Percentiles rank a stretch among this genome's conserved stretches.
phyloP scores from a whole-genome alignment of 1,139 yeast genomes.

The Hansenula anomala region DNA sequence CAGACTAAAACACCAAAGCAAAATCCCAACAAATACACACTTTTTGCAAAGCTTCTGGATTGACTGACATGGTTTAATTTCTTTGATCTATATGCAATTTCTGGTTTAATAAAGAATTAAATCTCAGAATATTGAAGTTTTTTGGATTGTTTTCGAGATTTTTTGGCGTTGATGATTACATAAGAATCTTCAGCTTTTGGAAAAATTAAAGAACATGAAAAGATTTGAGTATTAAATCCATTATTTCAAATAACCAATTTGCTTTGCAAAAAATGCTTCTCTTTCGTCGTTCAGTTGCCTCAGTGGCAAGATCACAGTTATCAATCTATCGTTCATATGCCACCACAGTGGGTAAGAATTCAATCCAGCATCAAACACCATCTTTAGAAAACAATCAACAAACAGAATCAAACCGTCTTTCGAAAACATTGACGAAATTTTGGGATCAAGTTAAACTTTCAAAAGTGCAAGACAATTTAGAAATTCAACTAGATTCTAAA shows the following conservation, averaged over 20 bases:
- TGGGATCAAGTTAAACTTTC: slow-evolving; percentile 75
- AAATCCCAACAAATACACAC: background rate
- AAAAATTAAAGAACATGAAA: no score
- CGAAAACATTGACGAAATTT: slow-evolving; percentile 69
- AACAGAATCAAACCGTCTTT: slow-evolving; percentile 66
- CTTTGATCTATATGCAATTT: no score
- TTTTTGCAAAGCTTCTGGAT: slow-evolving; percentile 46
- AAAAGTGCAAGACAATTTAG: slow-evolving; percentile 23
- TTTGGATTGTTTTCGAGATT: no score
- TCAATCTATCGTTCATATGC: slow-evolving; percentile 6
- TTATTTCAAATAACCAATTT: no score
- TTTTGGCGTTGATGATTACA: no score
- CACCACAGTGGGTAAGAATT: slow-evolving; percentile 30
- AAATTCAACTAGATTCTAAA: slow-evolving; percentile 65
- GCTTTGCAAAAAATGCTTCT: no score
- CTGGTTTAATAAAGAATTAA: no score
- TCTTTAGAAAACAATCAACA: slow-evolving; percentile 42
- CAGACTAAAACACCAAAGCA: slow-evolving; percentile 4
- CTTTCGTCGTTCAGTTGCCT: slow-evolving; percentile 17
- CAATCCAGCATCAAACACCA: slow-evolving; percentile 24
- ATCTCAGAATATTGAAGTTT: no score
- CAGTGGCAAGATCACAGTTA: no score
- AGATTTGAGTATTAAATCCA: no score
- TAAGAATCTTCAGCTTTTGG: no score
- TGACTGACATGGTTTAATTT: slow-evolving; percentile 39